phyloP scores from a whole-genome alignment of 108 stramenopile species.

The Stephanodiscus minutulus region DNA sequence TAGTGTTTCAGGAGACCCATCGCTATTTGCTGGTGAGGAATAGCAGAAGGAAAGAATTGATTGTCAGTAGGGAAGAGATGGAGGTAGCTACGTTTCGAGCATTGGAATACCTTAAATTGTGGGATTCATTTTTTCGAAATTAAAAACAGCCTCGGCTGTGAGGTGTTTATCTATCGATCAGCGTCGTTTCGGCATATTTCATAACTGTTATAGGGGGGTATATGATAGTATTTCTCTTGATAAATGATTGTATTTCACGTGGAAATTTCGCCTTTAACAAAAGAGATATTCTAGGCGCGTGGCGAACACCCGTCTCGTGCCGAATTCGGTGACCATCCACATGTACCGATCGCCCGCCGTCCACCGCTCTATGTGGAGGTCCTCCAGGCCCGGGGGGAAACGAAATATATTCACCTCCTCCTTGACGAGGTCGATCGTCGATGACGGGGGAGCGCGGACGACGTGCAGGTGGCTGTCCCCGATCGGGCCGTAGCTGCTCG shows the following conservation, averaged over 20 bases:
- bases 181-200: too few species aligned
- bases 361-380: conserved; percentile 25
- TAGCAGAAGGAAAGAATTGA: too few species aligned
- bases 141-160: too few species aligned
- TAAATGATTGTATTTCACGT: conserved; percentile 5
- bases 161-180: too few species aligned
- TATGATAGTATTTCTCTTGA: too few species aligned
- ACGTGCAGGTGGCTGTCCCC: conserved; percentile 33
- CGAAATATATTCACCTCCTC: conserved; percentile 10
- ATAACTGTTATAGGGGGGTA: background rate
- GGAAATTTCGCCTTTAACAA: background rate
- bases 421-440: background rate
- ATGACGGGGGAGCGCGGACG: conserved; percentile 5
- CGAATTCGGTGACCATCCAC: conserved; percentile 42
- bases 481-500: conserved; percentile 32
- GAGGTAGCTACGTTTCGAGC: too few species aligned
- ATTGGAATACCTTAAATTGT: too few species aligned
- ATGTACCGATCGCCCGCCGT: conserved; percentile 12
- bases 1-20: too few species aligned
- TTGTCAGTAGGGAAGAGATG: too few species aligned
- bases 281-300: conserved; percentile 6
- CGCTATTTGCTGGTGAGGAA: too few species aligned
- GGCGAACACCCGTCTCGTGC: conserved; percentile 21
- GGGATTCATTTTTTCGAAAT: too few species aligned
- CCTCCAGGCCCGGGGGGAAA: conserved; percentile 35